These are phyloP conservation scores for Alternaria angustiovoidea DNA, from an alignment of 2,329 filamentous ascomycete species.

Conservation along the genomic window DNA sequence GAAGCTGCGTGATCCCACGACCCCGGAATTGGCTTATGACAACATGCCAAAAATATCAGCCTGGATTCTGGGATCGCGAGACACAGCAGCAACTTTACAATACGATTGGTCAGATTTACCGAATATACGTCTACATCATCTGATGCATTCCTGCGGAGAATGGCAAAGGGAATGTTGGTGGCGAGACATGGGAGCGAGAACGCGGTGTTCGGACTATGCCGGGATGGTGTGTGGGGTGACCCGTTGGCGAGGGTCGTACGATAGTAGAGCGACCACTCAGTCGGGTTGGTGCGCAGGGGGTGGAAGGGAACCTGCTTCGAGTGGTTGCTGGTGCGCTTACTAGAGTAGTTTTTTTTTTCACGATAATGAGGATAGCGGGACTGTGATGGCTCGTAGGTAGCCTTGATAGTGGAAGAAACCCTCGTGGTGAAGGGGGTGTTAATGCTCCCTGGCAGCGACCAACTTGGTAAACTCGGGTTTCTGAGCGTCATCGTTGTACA, in stretches of 20 bases:
- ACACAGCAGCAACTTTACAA: not conserved
- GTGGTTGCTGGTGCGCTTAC: not conserved
- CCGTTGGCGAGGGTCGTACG: constrained; percentile 9
- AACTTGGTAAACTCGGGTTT: not conserved
- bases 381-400: not conserved
- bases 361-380: not conserved
- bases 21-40: not conserved
- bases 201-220: constrained; percentile 7
- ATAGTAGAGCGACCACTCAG: constrained; percentile 6
- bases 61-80: not conserved
- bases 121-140: not conserved
- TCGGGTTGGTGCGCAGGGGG: not conserved
- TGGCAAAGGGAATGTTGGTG: not conserved
- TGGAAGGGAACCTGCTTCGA: not conserved
- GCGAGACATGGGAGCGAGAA: constrained; percentile 4
- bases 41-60: not conserved
- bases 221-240: constrained; percentile 12
- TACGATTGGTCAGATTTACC: not conserved
- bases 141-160: not conserved
- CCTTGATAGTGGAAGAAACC: not conserved
- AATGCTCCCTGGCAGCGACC: not conserved
- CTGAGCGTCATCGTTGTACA: not conserved
- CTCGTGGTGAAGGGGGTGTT: not conserved
- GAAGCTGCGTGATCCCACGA: not conserved
- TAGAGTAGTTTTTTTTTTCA: not conserved